Conservation (phyloP, 1,284 basidiomycete species). For the Apiotrichum veenhuisii region DNA sequence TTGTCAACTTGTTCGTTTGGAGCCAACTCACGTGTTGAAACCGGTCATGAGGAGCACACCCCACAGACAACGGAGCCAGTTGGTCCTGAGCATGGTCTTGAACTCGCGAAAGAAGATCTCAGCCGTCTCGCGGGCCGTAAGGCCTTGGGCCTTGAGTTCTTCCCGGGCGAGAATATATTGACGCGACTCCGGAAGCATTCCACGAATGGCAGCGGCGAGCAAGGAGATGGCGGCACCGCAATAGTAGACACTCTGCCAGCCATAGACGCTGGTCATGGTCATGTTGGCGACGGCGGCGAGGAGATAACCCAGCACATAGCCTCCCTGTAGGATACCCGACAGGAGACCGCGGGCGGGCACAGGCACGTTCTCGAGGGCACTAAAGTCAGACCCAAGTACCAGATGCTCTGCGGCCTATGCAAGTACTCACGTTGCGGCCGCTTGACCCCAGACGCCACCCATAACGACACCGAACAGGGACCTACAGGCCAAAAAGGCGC, state of each 20-base stretch:
- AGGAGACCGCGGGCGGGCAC: slow-evolving; percentile 77
- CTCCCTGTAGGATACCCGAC: slow-evolving; percentile 76
- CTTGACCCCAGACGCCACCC: slow-evolving; percentile 57
- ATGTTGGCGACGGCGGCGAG: slow-evolving; percentile 60
- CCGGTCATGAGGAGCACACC: slow-evolving; percentile 53
- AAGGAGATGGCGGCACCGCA: slow-evolving; percentile 61
- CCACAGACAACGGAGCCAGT: slow-evolving; percentile 78
- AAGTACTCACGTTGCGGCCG: slow-evolving; percentile 29
- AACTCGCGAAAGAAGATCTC: slow-evolving; percentile 67
- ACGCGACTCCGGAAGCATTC: slow-evolving; percentile 72
- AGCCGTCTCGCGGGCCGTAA: slow-evolving; percentile 58
- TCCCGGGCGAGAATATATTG: slow-evolving; percentile 56
- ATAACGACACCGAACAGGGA: slow-evolving; percentile 81
- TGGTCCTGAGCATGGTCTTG: slow-evolving; percentile 66
- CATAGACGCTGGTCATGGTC: slow-evolving; percentile 34
- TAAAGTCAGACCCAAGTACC: slow-evolving; percentile 32
- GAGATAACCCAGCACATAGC: slow-evolving; percentile 58
- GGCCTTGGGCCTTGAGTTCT: slow-evolving; percentile 44
- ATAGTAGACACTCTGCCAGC: slow-evolving; percentile 53
- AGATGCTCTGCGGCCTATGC: too few species aligned
- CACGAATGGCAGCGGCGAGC: slow-evolving; percentile 67
- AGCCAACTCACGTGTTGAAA: slow-evolving; percentile 1
- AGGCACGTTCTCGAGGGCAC: slow-evolving; percentile 82
- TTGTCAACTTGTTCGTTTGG: too few species aligned
- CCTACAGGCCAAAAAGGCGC: slow-evolving; percentile 52